Evolutionary conservation across 2,329 filamentous ascomycete species (phyloP).

Genomic region (Colletotrichum tropicale): DNA sequence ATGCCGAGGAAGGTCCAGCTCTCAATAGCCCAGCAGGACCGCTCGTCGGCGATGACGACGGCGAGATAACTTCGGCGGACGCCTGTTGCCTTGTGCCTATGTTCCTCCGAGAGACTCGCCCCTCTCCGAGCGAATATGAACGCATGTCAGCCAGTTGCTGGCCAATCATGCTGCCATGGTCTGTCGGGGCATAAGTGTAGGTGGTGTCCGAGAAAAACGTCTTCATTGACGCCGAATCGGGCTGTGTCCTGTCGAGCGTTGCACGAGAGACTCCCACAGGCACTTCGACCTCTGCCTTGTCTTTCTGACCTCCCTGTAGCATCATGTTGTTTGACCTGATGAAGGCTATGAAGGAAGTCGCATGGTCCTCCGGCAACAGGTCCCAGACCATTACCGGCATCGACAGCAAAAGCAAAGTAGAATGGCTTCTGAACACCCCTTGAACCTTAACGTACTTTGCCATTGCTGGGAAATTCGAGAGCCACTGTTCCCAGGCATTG

Average conservation of each 20-base stretch:
- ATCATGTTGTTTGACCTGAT: constrained; percentile 16
- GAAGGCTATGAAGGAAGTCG: constrained; percentile 55
- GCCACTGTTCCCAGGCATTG: constrained; percentile 64
- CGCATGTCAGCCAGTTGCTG: background rate
- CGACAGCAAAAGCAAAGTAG: constrained; percentile 61
- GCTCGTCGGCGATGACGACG: constrained; percentile 25
- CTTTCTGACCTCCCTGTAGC: background rate
- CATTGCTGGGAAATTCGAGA: constrained; percentile 58
- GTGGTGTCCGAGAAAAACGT: constrained; percentile 10
- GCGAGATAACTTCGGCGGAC: background rate
- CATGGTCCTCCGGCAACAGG: constrained; percentile 60
- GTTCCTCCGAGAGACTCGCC: background rate
- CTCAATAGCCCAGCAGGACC: constrained; percentile 21
- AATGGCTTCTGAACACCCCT: constrained; percentile 66
- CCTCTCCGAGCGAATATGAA: background rate
- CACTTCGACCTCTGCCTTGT: background rate
- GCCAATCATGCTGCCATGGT: background rate
- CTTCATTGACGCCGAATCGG: background rate
- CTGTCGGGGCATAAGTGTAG: background rate
- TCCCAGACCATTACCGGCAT: constrained; percentile 66
- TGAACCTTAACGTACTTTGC: constrained; percentile 66
- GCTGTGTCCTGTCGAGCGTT: background rate
- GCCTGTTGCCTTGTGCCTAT: background rate
- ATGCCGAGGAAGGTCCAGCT: constrained; percentile 24
- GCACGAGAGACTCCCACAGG: background rate